Percentiles rank a stretch among this genome's conserved stretches.
Conservation (phyloP, 2,329 filamentous ascomycete species). For the Paraphoma sp. region DNA sequence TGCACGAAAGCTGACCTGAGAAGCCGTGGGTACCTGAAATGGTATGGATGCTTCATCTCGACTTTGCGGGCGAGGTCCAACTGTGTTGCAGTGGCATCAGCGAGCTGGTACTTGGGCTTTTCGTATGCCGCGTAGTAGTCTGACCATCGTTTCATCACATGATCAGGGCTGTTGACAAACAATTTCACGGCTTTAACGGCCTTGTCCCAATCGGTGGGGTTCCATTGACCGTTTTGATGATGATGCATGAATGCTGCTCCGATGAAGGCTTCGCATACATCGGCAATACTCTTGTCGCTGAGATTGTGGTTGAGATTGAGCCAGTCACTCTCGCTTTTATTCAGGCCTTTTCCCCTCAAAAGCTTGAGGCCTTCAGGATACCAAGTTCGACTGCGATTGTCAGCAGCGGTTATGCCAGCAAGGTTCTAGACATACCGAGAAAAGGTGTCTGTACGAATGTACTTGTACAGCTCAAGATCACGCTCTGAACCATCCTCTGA, state of each 20-base stretch:
- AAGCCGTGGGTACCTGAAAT: constrained; percentile 77
- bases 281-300: constrained; percentile 88
- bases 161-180: constrained; percentile 73
- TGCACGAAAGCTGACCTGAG: constrained; percentile 88
- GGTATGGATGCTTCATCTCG: constrained; percentile 64
- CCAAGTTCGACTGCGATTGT: constrained; percentile 71
- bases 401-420: constrained; percentile 8
- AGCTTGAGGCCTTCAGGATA: constrained; percentile 83
- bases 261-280: constrained; percentile 93
- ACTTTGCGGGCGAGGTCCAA: constrained; percentile 71
- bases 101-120: constrained; percentile 74
- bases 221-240: constrained; percentile 52
- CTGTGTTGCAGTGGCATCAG: constrained; percentile 69
- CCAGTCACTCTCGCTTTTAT: constrained; percentile 54
- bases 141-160: constrained; percentile 70
- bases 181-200: constrained; percentile 70
- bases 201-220: constrained; percentile 61
- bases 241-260: constrained; percentile 76
- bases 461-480: constrained; percentile 69
- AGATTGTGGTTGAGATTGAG: constrained; percentile 66
- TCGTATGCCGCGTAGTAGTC: constrained; percentile 77
- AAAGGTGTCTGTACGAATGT: constrained; percentile 83
- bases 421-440: constrained; percentile 60
- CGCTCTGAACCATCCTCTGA: constrained; percentile 45
- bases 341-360: constrained; percentile 72